Evolutionary conservation across 2,329 filamentous ascomycete genomes (phyloP).

Genomic region (Alternaria incomplexa): DNA sequence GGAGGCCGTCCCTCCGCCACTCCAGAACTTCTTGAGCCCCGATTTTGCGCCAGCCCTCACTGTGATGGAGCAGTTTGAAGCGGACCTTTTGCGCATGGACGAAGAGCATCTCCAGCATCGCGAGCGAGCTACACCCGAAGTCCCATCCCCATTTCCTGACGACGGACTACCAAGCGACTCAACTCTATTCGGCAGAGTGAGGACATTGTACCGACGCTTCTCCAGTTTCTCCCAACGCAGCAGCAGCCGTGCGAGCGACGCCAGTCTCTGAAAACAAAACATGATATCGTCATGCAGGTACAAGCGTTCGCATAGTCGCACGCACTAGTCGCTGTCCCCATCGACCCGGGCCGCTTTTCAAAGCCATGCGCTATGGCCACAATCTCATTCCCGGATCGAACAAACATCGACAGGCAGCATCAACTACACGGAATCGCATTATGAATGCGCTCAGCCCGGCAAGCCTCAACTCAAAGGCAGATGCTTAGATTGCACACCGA

Average conservation of each 20-base stretch:
- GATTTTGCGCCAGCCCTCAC: constrained; percentile 7
- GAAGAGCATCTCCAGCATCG: constrained; percentile 11
- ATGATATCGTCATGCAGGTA: constrained; percentile 13
- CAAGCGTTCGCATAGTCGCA: constrained; percentile 2
- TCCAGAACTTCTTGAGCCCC: constrained; percentile 3
- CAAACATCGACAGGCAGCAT: constrained; percentile 54
- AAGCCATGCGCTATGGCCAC: constrained; percentile 56
- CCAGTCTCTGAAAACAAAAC: constrained; percentile 4
- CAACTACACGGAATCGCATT: constrained; percentile 29
- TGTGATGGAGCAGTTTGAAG: constrained; percentile 9
- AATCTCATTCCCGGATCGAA: constrained; percentile 59
- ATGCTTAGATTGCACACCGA: not conserved
- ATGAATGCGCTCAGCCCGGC: not conserved
- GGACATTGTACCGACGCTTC: constrained; percentile 9
- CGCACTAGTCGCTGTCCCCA: constrained; percentile 13
- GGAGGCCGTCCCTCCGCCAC: constrained; percentile 8
- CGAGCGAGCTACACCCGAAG: not conserved
- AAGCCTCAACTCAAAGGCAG: not conserved
- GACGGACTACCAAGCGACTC: not conserved
- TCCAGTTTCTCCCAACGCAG: constrained; percentile 5
- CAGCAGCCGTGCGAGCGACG: constrained; percentile 1
- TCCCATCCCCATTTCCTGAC: constrained; percentile 1
- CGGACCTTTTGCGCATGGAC: constrained; percentile 12
- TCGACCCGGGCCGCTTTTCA: constrained; percentile 53
- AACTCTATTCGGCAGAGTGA: constrained; percentile 1